Evolutionary conservation across 2,329 filamentous ascomycete species (phyloP).

Genomic region (Escovopsis sp.): DNA sequence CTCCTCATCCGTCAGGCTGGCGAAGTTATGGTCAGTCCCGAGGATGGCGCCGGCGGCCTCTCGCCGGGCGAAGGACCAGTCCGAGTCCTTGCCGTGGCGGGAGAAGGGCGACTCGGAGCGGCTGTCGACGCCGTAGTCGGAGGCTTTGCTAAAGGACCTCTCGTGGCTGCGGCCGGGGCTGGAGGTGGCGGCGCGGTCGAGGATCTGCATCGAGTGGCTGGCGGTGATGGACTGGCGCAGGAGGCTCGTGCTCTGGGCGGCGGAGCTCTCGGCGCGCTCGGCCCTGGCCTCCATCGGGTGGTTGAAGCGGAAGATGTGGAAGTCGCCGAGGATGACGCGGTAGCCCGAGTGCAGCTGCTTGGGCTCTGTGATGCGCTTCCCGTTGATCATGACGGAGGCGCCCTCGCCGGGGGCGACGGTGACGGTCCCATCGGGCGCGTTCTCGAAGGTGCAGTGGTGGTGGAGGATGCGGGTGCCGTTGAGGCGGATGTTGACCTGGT

Average conservation of each 20-base stretch:
- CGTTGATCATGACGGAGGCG: conserved; percentile 98
- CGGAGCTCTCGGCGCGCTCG: conserved; percentile 63
- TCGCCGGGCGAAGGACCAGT: conserved; percentile 85
- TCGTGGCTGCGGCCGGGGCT: conserved; percentile 51
- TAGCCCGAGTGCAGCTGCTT: conserved; percentile 81
- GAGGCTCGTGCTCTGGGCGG: conserved; percentile 45
- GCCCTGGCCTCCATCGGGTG: conserved; percentile 91
- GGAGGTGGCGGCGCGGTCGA: conserved; percentile 46
- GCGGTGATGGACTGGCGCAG: conserved; percentile 67
- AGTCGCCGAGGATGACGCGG: conserved; percentile 89
- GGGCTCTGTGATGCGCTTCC: conserved; percentile 72
- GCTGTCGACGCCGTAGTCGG: conserved; percentile 57
- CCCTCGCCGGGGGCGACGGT: conserved; percentile 77
- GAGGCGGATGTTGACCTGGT: conserved; percentile 73
- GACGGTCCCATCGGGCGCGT: conserved; percentile 73
- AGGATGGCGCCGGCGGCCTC: conserved; percentile 88
- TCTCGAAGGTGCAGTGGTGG: conserved; percentile 89
- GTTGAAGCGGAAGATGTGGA: conserved; percentile 98
- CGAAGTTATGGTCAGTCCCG: conserved; percentile 81
- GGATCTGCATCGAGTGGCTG: conserved; percentile 39
- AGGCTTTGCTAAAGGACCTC: conserved; percentile 63
- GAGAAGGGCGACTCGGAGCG: conserved; percentile 62
- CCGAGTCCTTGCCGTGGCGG: conserved; percentile 60
- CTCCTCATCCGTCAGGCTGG: conserved; percentile 82
- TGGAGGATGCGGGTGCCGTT: conserved; percentile 88